These are phyloP conservation scores for Rhizophora apiculata DNA, from an alignment of 345 rosid genomes.

Conservation along the genomic window DNA sequence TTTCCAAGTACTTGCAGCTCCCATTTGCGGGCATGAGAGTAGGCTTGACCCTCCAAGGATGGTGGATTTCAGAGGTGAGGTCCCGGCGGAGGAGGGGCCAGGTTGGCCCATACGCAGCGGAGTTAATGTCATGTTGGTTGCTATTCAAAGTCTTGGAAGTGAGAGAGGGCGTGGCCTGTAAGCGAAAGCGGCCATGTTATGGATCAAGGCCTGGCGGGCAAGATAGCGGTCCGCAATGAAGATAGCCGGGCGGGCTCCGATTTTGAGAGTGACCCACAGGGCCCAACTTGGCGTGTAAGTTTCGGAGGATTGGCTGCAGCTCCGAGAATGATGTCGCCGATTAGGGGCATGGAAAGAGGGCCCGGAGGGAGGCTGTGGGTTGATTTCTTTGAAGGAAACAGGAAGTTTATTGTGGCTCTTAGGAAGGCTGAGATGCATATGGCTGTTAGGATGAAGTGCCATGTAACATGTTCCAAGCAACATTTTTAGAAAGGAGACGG, in stretches of 20 bases:
- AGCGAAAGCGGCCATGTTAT: conserved; percentile 10
- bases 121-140: neutral
- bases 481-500: too few relatives aligned
- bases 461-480: neutral
- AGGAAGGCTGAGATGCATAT: neutral
- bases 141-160: neutral
- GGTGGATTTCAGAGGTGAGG: conserved; percentile 19
- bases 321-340: neutral
- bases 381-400: neutral
- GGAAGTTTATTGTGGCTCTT: neutral
- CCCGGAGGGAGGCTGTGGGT: conserved; percentile 14
- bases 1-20: neutral
- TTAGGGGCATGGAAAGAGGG: conserved; percentile 9
- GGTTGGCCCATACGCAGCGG: conserved; percentile 9
- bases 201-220: conserved; percentile 22
- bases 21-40: conserved; percentile 15
- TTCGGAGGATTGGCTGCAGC: neutral
- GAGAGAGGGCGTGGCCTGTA: neutral
- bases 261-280: conserved; percentile 8
- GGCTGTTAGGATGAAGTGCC: conserved; percentile 1
- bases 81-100: conserved; percentile 28
- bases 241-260: conserved; percentile 14
- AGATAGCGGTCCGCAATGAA: conserved; percentile 21
- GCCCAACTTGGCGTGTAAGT: conserved; percentile 8
- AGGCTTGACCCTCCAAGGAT: conserved; percentile 17